These are phyloP conservation scores for Plantago ovata DNA, from an alignment of 257 asterid species.

Conservation along the genomic window DNA sequence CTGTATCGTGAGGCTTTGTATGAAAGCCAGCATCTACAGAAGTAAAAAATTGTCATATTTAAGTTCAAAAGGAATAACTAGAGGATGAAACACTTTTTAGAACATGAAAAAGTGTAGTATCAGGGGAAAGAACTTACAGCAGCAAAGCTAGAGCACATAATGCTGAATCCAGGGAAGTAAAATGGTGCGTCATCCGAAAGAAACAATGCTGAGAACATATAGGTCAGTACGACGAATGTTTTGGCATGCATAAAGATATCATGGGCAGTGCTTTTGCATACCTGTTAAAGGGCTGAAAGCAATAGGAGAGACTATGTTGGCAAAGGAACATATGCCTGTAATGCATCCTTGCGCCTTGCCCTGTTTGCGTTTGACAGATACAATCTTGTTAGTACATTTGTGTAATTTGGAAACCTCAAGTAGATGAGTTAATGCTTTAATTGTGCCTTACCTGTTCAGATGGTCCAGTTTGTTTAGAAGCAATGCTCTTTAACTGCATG, in stretches of 20 bases:
- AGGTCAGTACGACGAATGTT: not conserved
- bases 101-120: not conserved
- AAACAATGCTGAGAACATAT: constrained; percentile 50
- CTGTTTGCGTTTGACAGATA: constrained; percentile 23
- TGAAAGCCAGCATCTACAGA: constrained; percentile 75
- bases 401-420: not conserved
- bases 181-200: constrained; percentile 77
- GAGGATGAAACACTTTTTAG: not conserved
- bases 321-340: constrained; percentile 71
- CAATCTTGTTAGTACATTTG: not conserved
- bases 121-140: constrained; percentile 44
- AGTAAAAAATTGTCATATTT: not conserved
- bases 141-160: constrained; percentile 65
- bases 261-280: constrained; percentile 15
- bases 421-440: not conserved
- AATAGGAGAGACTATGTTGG: constrained; percentile 69
- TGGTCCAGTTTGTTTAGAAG: constrained; percentile 86
- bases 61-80: not conserved
- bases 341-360: constrained; percentile 96
- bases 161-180: constrained; percentile 87
- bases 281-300: constrained; percentile 88
- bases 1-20: constrained; percentile 54
- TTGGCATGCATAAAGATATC: not conserved
- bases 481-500: constrained; percentile 80
- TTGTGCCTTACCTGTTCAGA: constrained; percentile 57